Evolutionary conservation across 2,329 filamentous ascomycete genomes (phyloP).

Genomic region (Aaosphaeria arxii): DNA sequence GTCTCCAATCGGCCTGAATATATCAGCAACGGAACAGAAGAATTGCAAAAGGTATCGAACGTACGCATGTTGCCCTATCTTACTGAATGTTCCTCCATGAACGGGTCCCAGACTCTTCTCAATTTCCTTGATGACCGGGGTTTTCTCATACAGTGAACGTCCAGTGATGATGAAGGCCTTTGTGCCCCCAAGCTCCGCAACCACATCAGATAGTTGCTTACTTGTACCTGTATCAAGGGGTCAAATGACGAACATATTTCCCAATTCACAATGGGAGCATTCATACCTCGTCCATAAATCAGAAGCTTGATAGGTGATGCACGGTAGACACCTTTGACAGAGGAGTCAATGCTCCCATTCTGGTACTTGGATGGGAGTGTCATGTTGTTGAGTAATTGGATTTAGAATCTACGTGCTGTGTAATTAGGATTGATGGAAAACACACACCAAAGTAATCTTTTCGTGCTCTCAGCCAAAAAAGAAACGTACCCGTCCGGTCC

Average conservation of each 20-base stretch:
- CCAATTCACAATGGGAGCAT: background rate
- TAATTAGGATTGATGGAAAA: background rate
- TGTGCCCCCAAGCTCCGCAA: constrained; percentile 34
- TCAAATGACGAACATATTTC: constrained; percentile 3
- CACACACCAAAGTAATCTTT: constrained; percentile 1
- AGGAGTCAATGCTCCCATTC: constrained; percentile 32
- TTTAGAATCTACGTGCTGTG: background rate
- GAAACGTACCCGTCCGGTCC: no score
- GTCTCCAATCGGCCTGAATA: constrained; percentile 29
- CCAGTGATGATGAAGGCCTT: constrained; percentile 58
- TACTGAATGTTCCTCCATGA: constrained; percentile 54
- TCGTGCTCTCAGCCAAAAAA: constrained; percentile 1
- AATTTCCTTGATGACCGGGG: constrained; percentile 51
- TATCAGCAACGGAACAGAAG: background rate
- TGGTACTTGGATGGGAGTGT: constrained; percentile 32
- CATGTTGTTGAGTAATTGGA: constrained; percentile 14
- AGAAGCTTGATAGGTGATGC: constrained; percentile 37
- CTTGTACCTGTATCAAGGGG: constrained; percentile 22
- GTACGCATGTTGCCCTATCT: constrained; percentile 55
- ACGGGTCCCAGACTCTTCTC: constrained; percentile 47
- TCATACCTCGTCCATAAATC: constrained; percentile 33
- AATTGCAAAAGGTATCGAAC: constrained; percentile 15
- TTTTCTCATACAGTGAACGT: constrained; percentile 53
- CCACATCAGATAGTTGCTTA: constrained; percentile 27
- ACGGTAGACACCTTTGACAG: constrained; percentile 30